phyloP scores from a whole-genome alignment of 2,329 filamentous ascomycete species.

The Pseudogymnoascus sp. region DNA sequence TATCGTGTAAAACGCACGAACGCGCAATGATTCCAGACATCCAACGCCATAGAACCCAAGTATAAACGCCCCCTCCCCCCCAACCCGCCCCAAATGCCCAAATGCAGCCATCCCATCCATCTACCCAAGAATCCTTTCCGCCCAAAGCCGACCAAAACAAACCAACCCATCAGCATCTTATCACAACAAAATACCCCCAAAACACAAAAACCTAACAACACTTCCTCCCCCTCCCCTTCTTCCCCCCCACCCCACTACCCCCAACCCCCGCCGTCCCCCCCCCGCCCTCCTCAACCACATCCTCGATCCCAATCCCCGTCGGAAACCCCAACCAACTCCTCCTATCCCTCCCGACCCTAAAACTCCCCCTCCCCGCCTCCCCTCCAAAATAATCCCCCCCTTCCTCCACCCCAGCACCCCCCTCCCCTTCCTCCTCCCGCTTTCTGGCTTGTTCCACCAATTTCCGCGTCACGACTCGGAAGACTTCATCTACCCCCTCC shows the following conservation, averaged over 20 bases:
- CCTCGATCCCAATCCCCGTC: constrained; percentile 18
- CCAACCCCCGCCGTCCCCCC: too few species aligned
- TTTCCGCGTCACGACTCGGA: constrained; percentile 81
- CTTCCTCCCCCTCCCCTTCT: background rate
- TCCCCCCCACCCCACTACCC: too few species aligned
- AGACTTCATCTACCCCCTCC: constrained; percentile 94
- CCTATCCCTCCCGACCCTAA: constrained; percentile 52
- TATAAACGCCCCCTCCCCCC: background rate
- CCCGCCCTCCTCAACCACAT: background rate
- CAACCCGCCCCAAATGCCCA: background rate
- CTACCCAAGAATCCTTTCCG: background rate
- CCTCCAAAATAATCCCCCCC: constrained; percentile 37
- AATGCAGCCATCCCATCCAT: background rate
- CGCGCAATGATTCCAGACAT: background rate
- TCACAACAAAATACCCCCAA: background rate
- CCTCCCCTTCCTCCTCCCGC: constrained; percentile 34
- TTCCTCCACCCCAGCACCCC: constrained; percentile 17
- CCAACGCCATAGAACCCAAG: background rate
- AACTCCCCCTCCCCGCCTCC: constrained; percentile 44
- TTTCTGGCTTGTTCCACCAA: constrained; percentile 62
- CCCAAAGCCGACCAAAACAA: background rate
- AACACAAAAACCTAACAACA: background rate
- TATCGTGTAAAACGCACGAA: background rate
- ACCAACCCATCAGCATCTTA: background rate
- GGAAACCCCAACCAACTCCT: constrained; percentile 58